These are phyloP conservation scores for Hordeum marinum DNA, from an alignment of 176 grass and related monocot genomes.

Conservation along the genomic window DNA sequence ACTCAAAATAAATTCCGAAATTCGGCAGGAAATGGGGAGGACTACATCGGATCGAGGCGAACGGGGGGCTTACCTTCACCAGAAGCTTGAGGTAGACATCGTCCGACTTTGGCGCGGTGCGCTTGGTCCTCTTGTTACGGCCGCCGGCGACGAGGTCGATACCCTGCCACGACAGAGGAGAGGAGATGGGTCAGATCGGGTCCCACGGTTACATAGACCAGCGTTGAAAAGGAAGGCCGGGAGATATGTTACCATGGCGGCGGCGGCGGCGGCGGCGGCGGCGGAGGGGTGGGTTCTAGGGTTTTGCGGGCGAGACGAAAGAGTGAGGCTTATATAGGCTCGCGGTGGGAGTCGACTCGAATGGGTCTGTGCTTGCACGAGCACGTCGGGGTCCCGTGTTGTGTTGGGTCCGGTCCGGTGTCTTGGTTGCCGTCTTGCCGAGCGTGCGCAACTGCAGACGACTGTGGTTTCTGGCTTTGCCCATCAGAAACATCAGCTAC, in stretches of 20 bases:
- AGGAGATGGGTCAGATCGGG: background rate
- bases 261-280: conserved; percentile 11
- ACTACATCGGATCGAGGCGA: background rate
- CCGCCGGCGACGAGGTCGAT: conserved; percentile 54
- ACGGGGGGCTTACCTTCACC: conserved; percentile 42
- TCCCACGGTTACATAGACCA: background rate
- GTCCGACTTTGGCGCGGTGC: conserved; percentile 55
- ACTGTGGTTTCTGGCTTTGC: background rate
- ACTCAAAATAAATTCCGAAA: background rate
- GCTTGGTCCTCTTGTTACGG: conserved; percentile 58
- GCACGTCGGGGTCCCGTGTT: background rate
- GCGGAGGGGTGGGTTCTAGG: conserved; percentile 32
- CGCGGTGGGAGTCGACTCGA: background rate
- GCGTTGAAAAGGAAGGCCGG: background rate
- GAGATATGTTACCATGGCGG: conserved; percentile 41
- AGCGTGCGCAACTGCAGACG: background rate
- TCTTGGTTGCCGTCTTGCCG: too few relatives aligned
- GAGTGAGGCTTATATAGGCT: conserved; percentile 38
- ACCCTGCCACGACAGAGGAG: conserved; percentile 26
- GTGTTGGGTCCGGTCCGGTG: background rate
- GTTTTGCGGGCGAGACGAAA: conserved; percentile 40
- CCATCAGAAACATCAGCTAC: background rate
- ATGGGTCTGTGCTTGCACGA: background rate
- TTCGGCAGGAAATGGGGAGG: background rate
- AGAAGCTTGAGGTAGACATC: conserved; percentile 93